phyloP scores from a whole-genome alignment of 805 yeast genomes.

The Nakazawaea holstii region DNA sequence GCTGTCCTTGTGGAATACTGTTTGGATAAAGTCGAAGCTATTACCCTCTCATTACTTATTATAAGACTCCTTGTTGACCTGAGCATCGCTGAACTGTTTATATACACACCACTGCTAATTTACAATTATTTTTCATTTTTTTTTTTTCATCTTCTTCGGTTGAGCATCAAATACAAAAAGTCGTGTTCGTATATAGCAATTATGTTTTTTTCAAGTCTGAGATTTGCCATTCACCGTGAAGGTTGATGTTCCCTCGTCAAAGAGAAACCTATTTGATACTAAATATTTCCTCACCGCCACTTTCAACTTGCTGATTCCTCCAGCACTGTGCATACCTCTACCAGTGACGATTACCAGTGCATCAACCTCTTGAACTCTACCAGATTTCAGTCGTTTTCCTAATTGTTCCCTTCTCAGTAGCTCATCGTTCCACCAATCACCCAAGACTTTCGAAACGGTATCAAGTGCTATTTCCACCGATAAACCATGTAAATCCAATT shows the following conservation, averaged over 20 bases:
- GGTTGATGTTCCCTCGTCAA: conserved; percentile 39
- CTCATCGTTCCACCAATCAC: conserved; percentile 64
- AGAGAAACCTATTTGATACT: conserved; percentile 31
- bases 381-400: conserved; percentile 18
- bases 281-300: conserved; percentile 36
- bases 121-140: not conserved
- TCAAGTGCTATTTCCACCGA: conserved; percentile 41
- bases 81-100: not conserved
- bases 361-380: conserved; percentile 32
- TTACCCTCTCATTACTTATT: not conserved
- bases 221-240: conserved; percentile 38
- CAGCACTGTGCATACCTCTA: conserved; percentile 61
- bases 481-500: conserved; percentile 55
- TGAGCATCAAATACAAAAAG: not conserved
- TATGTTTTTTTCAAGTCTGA: too few species aligned
- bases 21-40: not conserved
- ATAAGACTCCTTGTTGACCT: not conserved
- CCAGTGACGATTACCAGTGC: conserved; percentile 57
- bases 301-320: conserved; percentile 48
- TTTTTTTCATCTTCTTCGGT: not conserved
- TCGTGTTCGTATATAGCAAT: not conserved
- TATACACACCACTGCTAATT: not conserved
- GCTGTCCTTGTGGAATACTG: conserved; percentile 11
- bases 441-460: conserved; percentile 29
- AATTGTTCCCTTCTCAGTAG: conserved; percentile 30